These are phyloP conservation scores for Xerophyta viscosa DNA, from an alignment of 106 monocot genomes.

Conservation along the genomic window DNA sequence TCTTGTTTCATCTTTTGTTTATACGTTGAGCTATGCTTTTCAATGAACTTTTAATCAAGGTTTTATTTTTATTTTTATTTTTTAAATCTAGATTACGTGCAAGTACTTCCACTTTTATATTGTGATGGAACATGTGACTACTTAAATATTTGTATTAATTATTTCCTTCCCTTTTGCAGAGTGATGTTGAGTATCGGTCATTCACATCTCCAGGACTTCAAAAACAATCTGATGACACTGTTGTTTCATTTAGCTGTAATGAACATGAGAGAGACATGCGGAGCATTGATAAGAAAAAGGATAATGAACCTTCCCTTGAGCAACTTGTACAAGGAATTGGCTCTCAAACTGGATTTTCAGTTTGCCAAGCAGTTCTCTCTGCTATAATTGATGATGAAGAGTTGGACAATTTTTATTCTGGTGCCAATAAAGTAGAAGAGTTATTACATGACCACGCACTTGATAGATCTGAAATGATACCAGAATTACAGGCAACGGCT, in stretches of 20 bases:
- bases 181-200: conserved; percentile 18
- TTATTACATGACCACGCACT: conserved; percentile 12
- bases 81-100: too few relatives aligned
- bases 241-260: conserved; percentile 10
- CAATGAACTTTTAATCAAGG: too few relatives aligned
- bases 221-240: conserved; percentile 7
- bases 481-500: conserved; percentile 17
- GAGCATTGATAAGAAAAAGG: conserved; percentile 12
- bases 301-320: conserved; percentile 32
- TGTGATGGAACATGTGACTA: too few relatives aligned
- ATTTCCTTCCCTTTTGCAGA: conserved; percentile 18
- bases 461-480: conserved; percentile 24
- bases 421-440: conserved; percentile 17
- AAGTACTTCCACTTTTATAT: too few relatives aligned
- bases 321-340: conserved; percentile 32
- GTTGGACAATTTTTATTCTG: conserved; percentile 20
- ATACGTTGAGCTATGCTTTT: too few relatives aligned
- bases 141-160: background rate
- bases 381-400: conserved; percentile 64
- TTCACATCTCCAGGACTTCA: conserved; percentile 14
- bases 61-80: too few relatives aligned
- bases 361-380: conserved; percentile 65
- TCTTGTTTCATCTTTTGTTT: too few relatives aligned
- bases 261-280: conserved; percentile 7
- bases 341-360: conserved; percentile 27